Base-by-base conservation (phyloP, 1,284 basidiomycete genomes). In the Boletus sp. region DNA sequence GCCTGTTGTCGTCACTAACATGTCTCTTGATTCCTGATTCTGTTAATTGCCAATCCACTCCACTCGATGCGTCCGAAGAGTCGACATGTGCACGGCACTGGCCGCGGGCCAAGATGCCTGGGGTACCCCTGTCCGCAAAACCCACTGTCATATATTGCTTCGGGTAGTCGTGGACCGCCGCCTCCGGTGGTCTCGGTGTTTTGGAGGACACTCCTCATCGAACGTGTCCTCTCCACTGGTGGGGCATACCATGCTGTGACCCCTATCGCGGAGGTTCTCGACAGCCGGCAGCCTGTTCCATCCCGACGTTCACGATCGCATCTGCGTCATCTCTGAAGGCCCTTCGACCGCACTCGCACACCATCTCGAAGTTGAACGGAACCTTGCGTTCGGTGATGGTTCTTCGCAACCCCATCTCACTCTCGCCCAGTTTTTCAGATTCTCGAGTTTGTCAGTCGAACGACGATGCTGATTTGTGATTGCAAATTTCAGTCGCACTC, bases 401-500 rank as follows among this genome's bases (percentile, higher is more conserved):
- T 13, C 27, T 4, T 42, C 53, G 5, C 12, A 20, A 16, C 9
- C 7, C 5, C 13, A 16, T 9, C 36, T 66, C 3, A 52, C 54
- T 0, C 57, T 67, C 7, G 47, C 42, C 3, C 47, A 65, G 7
- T 24, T 65, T 7, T 47, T 2, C 37, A 49, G n/a, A 54, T 67
- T 8, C 39, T 67, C 36, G 35, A n/a, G 4, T 51, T 65, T 11
- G 22, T 68, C 2, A 51, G 65, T 15, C 55, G 53, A 3, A 41
- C 39, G 57, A 56, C 56, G 1, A 54, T 13, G 44, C 0, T 49
- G 49, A n/a, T 55, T 2, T 61, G 53, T 3, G 52, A 57, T 1
- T 65, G 64, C 16, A 37, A 27, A 16, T 56, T 46, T 7, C 62
- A 62, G 37, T 61, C 66, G 0, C 66, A 54, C 15, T 36, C 55